Evolutionary conservation across 2,329 filamentous ascomycete species (phyloP).

Genomic region (Fusarium mundagurra): DNA sequence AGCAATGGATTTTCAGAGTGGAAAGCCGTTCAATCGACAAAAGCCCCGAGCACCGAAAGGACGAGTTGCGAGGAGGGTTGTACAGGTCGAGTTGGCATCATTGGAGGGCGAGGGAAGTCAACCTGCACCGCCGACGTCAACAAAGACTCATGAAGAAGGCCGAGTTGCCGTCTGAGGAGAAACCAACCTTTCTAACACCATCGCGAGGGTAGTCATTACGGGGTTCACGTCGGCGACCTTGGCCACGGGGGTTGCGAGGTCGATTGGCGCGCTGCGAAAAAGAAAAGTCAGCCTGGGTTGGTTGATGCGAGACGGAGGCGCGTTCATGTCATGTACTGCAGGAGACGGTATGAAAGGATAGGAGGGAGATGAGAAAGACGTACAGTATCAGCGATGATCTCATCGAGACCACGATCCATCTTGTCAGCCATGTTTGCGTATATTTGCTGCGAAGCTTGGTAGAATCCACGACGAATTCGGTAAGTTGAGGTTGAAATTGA

Average conservation of each 20-base stretch:
- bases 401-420: conserved; percentile 66
- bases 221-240: conserved; percentile 49
- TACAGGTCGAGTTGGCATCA: conserved; percentile 43
- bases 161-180: neutral
- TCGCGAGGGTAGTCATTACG: conserved; percentile 73
- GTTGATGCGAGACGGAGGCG: conserved; percentile 21
- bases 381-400: conserved; percentile 64
- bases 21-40: conserved; percentile 45
- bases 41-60: conserved; percentile 45
- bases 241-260: conserved; percentile 49
- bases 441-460: neutral
- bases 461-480: neutral
- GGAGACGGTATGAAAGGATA: neutral
- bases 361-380: conserved; percentile 23
- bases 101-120: conserved; percentile 47
- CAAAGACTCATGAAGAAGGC: conserved; percentile 11
- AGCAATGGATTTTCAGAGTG: conserved; percentile 51
- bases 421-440: conserved; percentile 51
- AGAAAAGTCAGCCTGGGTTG: conserved; percentile 32
- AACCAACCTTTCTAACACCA: conserved; percentile 85
- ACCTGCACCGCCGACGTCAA: conserved; percentile 45
- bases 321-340: conserved; percentile 14
- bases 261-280: conserved; percentile 43
- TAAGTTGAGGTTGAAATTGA: conserved; percentile 1
- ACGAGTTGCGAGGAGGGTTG: conserved; percentile 44